These are phyloP conservation scores for Blastomyces emzantsi DNA, from an alignment of 2,329 filamentous ascomycete genomes.

Conservation along the genomic window DNA sequence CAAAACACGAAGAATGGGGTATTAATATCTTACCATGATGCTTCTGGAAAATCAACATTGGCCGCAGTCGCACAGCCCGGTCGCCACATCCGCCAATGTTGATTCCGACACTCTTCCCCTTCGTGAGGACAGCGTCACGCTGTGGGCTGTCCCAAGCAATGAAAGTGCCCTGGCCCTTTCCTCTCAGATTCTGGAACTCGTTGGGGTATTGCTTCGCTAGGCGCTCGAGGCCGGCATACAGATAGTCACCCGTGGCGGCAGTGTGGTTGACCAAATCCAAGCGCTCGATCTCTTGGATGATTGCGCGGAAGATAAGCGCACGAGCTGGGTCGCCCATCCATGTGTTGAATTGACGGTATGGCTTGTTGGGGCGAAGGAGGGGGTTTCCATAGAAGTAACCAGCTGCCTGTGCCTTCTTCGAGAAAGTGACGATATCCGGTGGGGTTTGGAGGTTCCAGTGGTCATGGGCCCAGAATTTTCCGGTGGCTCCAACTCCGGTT, in stretches of 20 bases:
- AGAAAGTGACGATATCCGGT: conserved; percentile 91
- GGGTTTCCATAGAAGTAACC: conserved; percentile 85
- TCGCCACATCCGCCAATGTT: conserved; percentile 81
- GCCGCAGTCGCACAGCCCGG: conserved; percentile 66
- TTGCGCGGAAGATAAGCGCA: conserved; percentile 75
- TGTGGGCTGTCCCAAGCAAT: conserved; percentile 82
- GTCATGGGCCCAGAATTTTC: conserved; percentile 94
- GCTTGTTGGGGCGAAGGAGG: conserved; percentile 75
- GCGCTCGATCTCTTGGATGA: conserved; percentile 70
- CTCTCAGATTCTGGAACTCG: conserved; percentile 73
- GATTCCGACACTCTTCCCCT: conserved; percentile 69
- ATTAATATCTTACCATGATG: conserved; percentile 53
- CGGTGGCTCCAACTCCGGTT: conserved; percentile 84
- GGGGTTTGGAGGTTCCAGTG: conserved; percentile 76
- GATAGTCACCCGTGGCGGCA: conserved; percentile 66
- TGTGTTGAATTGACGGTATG: conserved; percentile 94
- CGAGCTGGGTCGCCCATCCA: conserved; percentile 93
- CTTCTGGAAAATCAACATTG: conserved; percentile 90
- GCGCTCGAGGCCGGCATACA: conserved; percentile 59
- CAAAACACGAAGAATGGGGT: conserved; percentile 6
- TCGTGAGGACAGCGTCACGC: conserved; percentile 68
- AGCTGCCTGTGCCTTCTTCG: conserved; percentile 89
- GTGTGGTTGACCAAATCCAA: conserved; percentile 73
- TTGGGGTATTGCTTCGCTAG: conserved; percentile 63
- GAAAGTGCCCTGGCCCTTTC: conserved; percentile 82